These are phyloP conservation scores for Dryas drummondii DNA, from an alignment of 306 rosid species.

Conservation along the genomic window DNA sequence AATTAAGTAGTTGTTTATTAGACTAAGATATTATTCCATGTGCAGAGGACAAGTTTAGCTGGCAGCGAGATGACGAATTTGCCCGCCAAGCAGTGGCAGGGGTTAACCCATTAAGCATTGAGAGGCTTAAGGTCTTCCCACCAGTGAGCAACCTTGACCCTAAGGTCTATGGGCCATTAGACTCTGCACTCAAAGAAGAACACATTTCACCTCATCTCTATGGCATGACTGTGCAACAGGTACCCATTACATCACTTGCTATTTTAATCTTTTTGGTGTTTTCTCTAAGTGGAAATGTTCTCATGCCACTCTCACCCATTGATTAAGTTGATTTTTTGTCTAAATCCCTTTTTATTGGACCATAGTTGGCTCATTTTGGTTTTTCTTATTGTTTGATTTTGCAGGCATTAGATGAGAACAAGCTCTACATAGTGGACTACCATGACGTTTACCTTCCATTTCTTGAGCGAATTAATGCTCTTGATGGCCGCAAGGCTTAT, in stretches of 20 bases:
- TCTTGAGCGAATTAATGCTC: slow-evolving; percentile 69
- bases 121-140: slow-evolving; percentile 73
- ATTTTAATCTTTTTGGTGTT: neutral
- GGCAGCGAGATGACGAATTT: slow-evolving; percentile 96
- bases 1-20: neutral
- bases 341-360: neutral
- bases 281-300: neutral
- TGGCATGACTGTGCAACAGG: slow-evolving; percentile 94
- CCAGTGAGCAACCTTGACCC: slow-evolving; percentile 90
- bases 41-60: slow-evolving; percentile 89
- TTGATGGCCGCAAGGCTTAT: slow-evolving; percentile 88
- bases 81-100: slow-evolving; percentile 93
- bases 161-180: slow-evolving; percentile 58
- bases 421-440: slow-evolving; percentile 70
- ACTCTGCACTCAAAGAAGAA: slow-evolving; percentile 84
- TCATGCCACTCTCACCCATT: too few species aligned
- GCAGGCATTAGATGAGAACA: slow-evolving; percentile 71
- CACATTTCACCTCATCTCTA: slow-evolving; percentile 67
- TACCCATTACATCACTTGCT: slow-evolving; percentile 21
- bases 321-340: too few species aligned
- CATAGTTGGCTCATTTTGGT: slow-evolving; percentile 5
- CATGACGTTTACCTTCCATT: slow-evolving; percentile 90
- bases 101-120: slow-evolving; percentile 76
- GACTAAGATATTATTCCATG: slow-evolving; percentile 2
- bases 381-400: neutral